A percentile compares a stretch with the other conserved stretches of the same genome.
phyloP scores from a whole-genome alignment of 805 yeast genomes.

The Wickerhamiella parazyma region DNA sequence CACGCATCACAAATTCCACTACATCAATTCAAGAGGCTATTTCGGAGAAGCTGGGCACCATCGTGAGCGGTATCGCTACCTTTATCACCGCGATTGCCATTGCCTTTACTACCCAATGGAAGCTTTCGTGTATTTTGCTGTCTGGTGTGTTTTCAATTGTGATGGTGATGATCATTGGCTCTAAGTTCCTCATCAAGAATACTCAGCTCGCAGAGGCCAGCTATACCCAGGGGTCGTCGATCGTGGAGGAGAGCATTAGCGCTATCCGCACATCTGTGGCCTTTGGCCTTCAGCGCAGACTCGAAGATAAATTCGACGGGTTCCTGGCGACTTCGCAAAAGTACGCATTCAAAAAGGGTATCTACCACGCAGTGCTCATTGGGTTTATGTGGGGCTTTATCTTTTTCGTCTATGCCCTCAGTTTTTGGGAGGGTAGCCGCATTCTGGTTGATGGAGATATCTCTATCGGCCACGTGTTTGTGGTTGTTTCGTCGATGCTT shows the following conservation, averaged over 20 bases:
- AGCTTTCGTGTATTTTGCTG: conserved; percentile 26
- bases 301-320: conserved; percentile 25
- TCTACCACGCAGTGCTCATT: conserved; percentile 25
- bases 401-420: conserved; percentile 29
- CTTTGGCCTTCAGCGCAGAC: conserved; percentile 29
- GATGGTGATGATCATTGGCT: conserved; percentile 22
- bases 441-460: conserved; percentile 25
- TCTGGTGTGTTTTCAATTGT: conserved; percentile 26
- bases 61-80: conserved; percentile 28
- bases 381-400: conserved; percentile 27
- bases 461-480: conserved; percentile 26
- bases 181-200: conserved; percentile 24
- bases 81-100: conserved; percentile 29
- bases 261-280: conserved; percentile 32
- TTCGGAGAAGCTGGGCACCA: conserved; percentile 30
- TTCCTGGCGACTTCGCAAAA: conserved; percentile 20
- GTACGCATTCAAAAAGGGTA: conserved; percentile 21
- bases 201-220: conserved; percentile 16
- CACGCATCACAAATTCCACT: conserved; percentile 31
- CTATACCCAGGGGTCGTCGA: conserved; percentile 26
- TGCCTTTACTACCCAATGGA: conserved; percentile 25
- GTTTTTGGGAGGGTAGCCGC: conserved; percentile 33
- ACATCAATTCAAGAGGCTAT: conserved; percentile 31
- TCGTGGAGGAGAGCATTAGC: conserved; percentile 31
- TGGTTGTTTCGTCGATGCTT: conserved; percentile 29